phyloP scores from a whole-genome alignment of 176 grass and related monocot genomes.

The Oryza officinalis region DNA sequence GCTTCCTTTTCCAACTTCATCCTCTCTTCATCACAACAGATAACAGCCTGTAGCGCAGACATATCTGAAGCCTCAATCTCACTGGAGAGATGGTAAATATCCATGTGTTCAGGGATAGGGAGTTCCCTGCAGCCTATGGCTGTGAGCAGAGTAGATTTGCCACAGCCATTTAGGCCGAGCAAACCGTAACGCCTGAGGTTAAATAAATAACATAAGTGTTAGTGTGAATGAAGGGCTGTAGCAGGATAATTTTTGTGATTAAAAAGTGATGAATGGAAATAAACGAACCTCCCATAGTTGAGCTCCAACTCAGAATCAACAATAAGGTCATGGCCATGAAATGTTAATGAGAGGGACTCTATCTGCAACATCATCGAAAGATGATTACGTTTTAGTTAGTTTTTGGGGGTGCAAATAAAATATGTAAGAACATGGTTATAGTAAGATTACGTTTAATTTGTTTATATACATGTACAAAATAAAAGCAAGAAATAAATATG shows the following conservation, averaged over 20 bases:
- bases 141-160: slow-evolving; percentile 92
- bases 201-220: slow-evolving; percentile 18
- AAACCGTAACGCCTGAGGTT: slow-evolving; percentile 82
- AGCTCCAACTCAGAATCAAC: slow-evolving; percentile 96
- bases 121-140: slow-evolving; percentile 84
- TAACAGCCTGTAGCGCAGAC: slow-evolving; percentile 81
- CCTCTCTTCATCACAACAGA: slow-evolving; percentile 94
- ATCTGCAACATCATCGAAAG: slow-evolving; percentile 58
- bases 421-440: neutral
- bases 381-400: neutral
- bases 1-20: slow-evolving; percentile 86
- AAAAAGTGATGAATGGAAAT: neutral
- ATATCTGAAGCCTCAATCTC: slow-evolving; percentile 99
- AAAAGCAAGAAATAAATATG: too few relatives aligned
- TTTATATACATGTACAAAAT: too few relatives aligned
- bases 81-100: slow-evolving; percentile 77
- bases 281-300: slow-evolving; percentile 77
- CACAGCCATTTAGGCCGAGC: slow-evolving; percentile 95
- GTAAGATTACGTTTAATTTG: too few relatives aligned
- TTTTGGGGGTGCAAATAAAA: neutral
- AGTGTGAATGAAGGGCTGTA: neutral
- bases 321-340: slow-evolving; percentile 99
- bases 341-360: slow-evolving; percentile 88
- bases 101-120: slow-evolving; percentile 97
- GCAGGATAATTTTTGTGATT: neutral